phyloP scores from a whole-genome alignment of 2,329 filamentous ascomycete genomes.

The Alternaria consortialis region DNA sequence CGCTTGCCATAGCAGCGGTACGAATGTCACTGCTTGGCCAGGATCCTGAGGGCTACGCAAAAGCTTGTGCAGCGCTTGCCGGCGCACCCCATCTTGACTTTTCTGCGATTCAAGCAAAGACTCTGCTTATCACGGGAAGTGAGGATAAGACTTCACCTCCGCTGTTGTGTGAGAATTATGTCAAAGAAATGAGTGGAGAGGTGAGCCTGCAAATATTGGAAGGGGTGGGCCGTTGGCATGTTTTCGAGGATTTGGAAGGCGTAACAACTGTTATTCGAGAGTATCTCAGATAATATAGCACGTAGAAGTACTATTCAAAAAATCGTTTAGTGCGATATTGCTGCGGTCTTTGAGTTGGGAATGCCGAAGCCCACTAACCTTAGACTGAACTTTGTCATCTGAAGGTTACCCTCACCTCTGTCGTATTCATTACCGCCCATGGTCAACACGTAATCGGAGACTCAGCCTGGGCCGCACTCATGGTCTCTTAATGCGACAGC shows the following conservation, averaged over 20 bases:
- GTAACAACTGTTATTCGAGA: constrained; percentile 2
- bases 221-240: constrained; percentile 61
- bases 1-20: constrained; percentile 55
- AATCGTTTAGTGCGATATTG: neutral
- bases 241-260: constrained; percentile 58
- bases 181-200: constrained; percentile 2
- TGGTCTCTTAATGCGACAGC: too few species aligned
- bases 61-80: constrained; percentile 61
- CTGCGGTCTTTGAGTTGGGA: too few species aligned
- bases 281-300: neutral
- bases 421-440: too few species aligned
- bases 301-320: neutral
- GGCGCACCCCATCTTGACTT: constrained; percentile 50
- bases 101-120: neutral
- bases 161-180: neutral
- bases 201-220: constrained; percentile 47
- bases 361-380: too few species aligned
- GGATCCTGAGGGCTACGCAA: constrained; percentile 65
- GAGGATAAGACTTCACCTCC: neutral
- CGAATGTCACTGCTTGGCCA: constrained; percentile 58
- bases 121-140: neutral
- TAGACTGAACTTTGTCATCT: too few species aligned
- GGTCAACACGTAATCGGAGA: too few species aligned
- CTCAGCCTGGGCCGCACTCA: too few species aligned
- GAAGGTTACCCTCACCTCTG: too few species aligned